Percentiles rank a stretch among this genome's conserved stretches.
phyloP scores from a whole-genome alignment of 75 land plant species.

The Pinus taeda region DNA sequence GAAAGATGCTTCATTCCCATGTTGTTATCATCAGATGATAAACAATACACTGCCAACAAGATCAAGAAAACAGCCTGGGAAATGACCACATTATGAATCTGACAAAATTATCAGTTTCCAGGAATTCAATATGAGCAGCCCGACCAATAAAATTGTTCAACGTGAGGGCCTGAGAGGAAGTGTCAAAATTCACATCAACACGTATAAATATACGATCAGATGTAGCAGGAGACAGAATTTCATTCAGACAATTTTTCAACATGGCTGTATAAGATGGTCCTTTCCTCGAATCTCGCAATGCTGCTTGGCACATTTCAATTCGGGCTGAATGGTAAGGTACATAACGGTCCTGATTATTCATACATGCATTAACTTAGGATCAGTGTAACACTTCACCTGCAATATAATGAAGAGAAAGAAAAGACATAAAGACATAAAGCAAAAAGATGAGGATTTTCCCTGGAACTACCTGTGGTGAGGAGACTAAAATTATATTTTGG shows the following conservation, averaged over 20 bases:
- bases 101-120: constrained; percentile 71
- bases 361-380: constrained; percentile 38
- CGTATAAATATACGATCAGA: constrained; percentile 58
- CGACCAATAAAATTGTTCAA: constrained; percentile 79
- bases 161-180: constrained; percentile 51
- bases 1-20: neutral
- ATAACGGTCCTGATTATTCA: constrained; percentile 90
- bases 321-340: constrained; percentile 94
- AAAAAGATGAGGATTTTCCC: neutral
- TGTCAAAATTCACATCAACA: constrained; percentile 83
- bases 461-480: constrained; percentile 83
- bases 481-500: constrained; percentile 71
- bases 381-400: neutral
- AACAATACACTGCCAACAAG: neutral
- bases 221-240: constrained; percentile 51
- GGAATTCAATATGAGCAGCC: constrained; percentile 89
- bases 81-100: constrained; percentile 87
- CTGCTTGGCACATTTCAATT: constrained; percentile 66
- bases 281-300: constrained; percentile 52
- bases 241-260: constrained; percentile 76
- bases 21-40: neutral
- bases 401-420: neutral
- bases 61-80: constrained; percentile 47
- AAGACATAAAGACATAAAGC: neutral
- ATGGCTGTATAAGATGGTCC: constrained; percentile 63